phyloP scores from a whole-genome alignment of 129 eudicot genomes.

The Mikania micrantha region DNA sequence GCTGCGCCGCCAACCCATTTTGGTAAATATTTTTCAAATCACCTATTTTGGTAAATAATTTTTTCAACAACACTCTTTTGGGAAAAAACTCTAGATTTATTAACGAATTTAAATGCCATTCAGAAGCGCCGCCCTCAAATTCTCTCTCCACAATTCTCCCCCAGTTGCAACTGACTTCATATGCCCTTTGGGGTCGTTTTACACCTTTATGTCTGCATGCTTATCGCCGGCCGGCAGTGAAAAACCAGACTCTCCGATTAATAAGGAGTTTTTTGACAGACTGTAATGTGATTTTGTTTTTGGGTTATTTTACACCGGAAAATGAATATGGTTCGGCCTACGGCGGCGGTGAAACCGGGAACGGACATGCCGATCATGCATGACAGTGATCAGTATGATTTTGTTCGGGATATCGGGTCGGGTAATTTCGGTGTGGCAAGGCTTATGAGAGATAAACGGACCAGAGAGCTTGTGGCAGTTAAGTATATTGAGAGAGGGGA shows the following conservation, averaged over 20 bases:
- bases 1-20: too few relatives aligned
- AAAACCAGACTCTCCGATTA: neutral
- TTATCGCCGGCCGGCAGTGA: neutral
- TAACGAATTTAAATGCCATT: conserved; percentile 14
- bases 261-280: too few relatives aligned
- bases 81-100: neutral
- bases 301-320: neutral
- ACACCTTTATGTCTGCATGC: neutral
- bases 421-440: conserved; percentile 90
- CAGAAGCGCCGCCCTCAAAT: conserved; percentile 7
- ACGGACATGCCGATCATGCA: conserved; percentile 80
- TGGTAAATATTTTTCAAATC: too few relatives aligned
- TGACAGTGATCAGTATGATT: conserved; percentile 73
- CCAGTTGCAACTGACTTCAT: neutral
- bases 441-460: conserved; percentile 78
- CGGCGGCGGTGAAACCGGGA: conserved; percentile 30
- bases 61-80: too few relatives aligned
- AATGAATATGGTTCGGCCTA: conserved; percentile 47
- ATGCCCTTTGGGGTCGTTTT: neutral
- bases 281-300: conserved; percentile 5
- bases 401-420: conserved; percentile 73
- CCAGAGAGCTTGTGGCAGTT: conserved; percentile 74
- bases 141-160: conserved; percentile 5
- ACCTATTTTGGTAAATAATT: too few relatives aligned
- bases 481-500: conserved; percentile 93